Evolutionary conservation across 2,329 filamentous ascomycete species (phyloP).

Genomic region (Penicillium polonicum): DNA sequence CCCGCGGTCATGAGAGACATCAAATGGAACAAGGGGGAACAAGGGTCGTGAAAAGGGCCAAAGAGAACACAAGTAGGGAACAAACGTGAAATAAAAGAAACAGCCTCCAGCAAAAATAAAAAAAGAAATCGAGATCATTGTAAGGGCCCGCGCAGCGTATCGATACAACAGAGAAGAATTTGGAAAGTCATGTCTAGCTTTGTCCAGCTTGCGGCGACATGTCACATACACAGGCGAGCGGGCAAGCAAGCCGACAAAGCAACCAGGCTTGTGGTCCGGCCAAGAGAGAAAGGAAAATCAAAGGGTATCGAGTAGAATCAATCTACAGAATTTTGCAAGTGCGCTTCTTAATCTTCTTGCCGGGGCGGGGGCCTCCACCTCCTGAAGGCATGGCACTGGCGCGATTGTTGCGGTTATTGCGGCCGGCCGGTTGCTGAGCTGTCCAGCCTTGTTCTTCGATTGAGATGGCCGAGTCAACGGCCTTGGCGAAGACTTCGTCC

Average conservation of each 20-base stretch:
- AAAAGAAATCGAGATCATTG: conserved; percentile 9
- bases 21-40: conserved; percentile 21
- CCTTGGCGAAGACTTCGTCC: conserved; percentile 91
- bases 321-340: conserved; percentile 74
- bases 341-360: conserved; percentile 77
- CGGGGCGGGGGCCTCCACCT: conserved; percentile 36
- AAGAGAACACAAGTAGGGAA: conserved; percentile 5
- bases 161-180: conserved; percentile 15
- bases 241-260: conserved; percentile 32
- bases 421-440: conserved; percentile 25
- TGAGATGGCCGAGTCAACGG: conserved; percentile 84
- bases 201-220: conserved; percentile 25
- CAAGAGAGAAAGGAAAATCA: conserved; percentile 16
- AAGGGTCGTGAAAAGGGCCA: conserved; percentile 21
- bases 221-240: conserved; percentile 23
- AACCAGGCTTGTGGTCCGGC: conserved; percentile 37
- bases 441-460: conserved; percentile 64
- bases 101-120: conserved; percentile 24
- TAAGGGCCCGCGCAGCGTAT: conserved; percentile 24
- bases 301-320: conserved; percentile 11
- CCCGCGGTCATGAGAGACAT: conserved; percentile 35
- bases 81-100: conserved; percentile 23
- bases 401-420: conserved; percentile 18
- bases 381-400: conserved; percentile 32
- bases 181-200: conserved; percentile 26